Base-by-base conservation (phyloP, 1,284 basidiomycete species). In the Takashimella koratensis region DNA sequence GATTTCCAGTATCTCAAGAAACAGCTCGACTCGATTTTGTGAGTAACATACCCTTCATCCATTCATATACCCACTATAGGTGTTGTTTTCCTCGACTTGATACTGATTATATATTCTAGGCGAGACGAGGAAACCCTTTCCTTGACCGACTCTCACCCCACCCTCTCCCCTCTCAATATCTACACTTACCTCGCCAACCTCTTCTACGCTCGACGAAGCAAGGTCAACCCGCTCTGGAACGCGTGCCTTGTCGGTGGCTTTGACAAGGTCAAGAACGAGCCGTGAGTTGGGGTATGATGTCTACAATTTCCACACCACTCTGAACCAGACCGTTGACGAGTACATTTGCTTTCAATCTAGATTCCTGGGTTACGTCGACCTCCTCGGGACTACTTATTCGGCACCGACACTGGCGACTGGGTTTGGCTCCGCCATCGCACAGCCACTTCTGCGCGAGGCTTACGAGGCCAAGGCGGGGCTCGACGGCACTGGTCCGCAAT, bases 171-270 rank as follows among this genome's bases (percentile, higher is more conserved):
- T 0, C 80, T 81, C 2, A 91, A 98, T 72, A 87, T 98, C 60
- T 97, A 98, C 76, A 90, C 94, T 66, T 97, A 90, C 70, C 82
- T 99, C 40, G 82, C 86, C 5, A 87, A 90, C 67, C 81, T 95
- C 60, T 93, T 98, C 90, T 99, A 98, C 75, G 81, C 79, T 4
- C 83, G 92, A 45, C 81, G 96, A 64, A 85, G 84, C 40, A 90
- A 95, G 80, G 83, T 98, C 73, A 80, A 98, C 74, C 96, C 96
- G 0, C 77, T 98, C 27, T 98, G 96, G 96, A 99, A 99, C 71
- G 84, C 92, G 21, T 77, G 97, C 47, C 80, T 99, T 52, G 87
- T 99, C 40, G 96, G 92, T n/a, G 94, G 93, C 5, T 83, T 88
- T 62, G 68, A 73, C 71, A 87, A 89, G 68, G 83, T 89, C 59